phyloP scores from a whole-genome alignment of 2,329 filamentous ascomycete genomes.

The Acarospora socialis region DNA sequence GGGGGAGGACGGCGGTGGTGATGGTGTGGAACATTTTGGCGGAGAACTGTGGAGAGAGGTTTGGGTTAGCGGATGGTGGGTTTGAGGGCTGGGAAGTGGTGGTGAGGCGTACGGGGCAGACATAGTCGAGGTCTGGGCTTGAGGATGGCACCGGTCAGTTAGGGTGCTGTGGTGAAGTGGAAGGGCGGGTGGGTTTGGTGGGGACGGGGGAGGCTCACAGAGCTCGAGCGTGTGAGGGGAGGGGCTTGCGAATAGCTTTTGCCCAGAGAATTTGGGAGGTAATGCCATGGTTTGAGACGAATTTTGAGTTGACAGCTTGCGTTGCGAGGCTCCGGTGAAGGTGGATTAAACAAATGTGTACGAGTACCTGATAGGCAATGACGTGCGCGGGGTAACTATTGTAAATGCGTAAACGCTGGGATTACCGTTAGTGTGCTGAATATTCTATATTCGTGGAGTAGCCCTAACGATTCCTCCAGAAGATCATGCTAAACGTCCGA shows the following conservation, averaged over 20 bases:
- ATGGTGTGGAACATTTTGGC: constrained; percentile 67
- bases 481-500: too few relatives aligned
- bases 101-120: constrained; percentile 48
- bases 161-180: not conserved
- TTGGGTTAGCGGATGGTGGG: not conserved
- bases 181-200: not conserved
- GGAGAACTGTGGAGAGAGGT: constrained; percentile 44
- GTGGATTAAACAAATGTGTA: too few relatives aligned
- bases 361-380: too few relatives aligned
- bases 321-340: too few relatives aligned
- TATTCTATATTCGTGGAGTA: too few relatives aligned
- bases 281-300: constrained; percentile 35
- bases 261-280: constrained; percentile 44
- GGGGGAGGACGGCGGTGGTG: constrained; percentile 48
- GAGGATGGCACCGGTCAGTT: constrained; percentile 9
- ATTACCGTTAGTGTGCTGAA: too few relatives aligned
- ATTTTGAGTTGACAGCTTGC: too few relatives aligned
- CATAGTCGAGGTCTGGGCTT: constrained; percentile 63
- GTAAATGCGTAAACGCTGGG: too few relatives aligned
- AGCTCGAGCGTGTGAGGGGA: constrained; percentile 39
- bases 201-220: constrained; percentile 22
- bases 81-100: constrained; percentile 3
- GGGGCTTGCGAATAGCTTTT: constrained; percentile 33
- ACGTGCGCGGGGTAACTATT: too few relatives aligned
- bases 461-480: too few relatives aligned